Conservation (phyloP, 768 basidiomycete genomes). For the Dentipellis sp. region DNA sequence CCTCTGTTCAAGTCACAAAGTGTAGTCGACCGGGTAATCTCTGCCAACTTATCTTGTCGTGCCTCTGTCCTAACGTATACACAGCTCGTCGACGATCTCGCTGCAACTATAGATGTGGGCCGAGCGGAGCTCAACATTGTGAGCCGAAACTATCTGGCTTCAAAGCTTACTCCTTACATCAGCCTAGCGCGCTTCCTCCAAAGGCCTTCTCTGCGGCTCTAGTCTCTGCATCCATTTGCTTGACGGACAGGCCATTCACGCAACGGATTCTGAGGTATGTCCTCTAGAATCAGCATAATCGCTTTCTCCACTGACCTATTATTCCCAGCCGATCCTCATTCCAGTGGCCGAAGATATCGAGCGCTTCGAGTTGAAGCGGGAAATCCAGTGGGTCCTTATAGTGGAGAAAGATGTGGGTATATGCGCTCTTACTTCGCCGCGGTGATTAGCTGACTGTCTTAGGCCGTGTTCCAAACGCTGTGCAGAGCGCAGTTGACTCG, state of each 20-base stretch:
- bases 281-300: not conserved
- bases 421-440: too few species aligned
- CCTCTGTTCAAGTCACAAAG: constrained; percentile 66
- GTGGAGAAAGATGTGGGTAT: constrained; percentile 84
- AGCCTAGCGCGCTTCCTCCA: constrained; percentile 73
- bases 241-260: constrained; percentile 40
- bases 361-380: constrained; percentile 43
- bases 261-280: constrained; percentile 51
- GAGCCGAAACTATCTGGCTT: constrained; percentile 15
- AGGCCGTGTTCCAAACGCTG: constrained; percentile 95
- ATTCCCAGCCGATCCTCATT: constrained; percentile 58
- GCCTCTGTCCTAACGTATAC: not conserved
- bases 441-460: not conserved
- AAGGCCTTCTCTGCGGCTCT: constrained; percentile 76
- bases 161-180: not conserved
- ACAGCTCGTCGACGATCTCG: constrained; percentile 84
- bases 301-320: not conserved
- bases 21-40: constrained; percentile 63
- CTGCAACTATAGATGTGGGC: constrained; percentile 68
- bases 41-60: not conserved
- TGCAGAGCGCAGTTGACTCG: constrained; percentile 47
- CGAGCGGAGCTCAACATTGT: constrained; percentile 80
- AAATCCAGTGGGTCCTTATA: constrained; percentile 70
- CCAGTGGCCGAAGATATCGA: constrained; percentile 68
- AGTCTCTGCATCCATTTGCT: constrained; percentile 48